Percentiles rank a stretch among this genome's conserved stretches.
Conservation (phyloP, 345 rosid species). For the Boechera divaricarpa region DNA sequence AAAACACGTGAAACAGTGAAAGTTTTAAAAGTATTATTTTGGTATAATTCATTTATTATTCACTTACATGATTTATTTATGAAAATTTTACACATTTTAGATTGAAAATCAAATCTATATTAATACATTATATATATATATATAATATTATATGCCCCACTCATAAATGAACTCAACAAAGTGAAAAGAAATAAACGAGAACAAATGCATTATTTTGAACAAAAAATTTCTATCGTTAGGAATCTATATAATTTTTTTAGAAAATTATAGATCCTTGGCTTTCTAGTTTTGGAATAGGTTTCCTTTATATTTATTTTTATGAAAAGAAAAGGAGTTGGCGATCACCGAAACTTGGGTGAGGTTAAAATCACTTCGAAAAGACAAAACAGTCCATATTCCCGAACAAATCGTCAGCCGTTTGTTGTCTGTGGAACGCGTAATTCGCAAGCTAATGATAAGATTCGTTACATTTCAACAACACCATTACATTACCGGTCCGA, state of each 20-base stretch:
- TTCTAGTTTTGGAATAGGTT: background rate
- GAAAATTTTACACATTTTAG: no score
- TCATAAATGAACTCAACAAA: background rate
- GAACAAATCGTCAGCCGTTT: constrained; percentile 30
- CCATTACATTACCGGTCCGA: constrained; percentile 42
- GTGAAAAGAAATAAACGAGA: background rate
- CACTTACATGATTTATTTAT: no score
- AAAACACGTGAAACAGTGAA: no score
- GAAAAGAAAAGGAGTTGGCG: background rate
- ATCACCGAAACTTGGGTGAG: constrained; percentile 8
- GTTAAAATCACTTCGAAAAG: background rate
- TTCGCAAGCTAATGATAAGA: constrained; percentile 32
- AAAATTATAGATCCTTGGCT: background rate
- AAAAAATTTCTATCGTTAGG: background rate
- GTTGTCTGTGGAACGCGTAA: constrained; percentile 43
- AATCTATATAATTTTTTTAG: no score
- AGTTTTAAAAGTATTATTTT: no score
- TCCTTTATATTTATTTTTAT: background rate
- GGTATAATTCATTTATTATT: no score
- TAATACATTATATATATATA: no score
- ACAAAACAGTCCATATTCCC: constrained; percentile 16
- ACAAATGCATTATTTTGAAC: background rate
- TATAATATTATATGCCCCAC: no score
- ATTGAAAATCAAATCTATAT: no score
- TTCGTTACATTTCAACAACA: constrained; percentile 49